Evolutionary conservation across 192 early-diverging fungal species (phyloP), one percentile per base, ranked within the genome.

Genomic region (Gigaspora rosea): DNA sequence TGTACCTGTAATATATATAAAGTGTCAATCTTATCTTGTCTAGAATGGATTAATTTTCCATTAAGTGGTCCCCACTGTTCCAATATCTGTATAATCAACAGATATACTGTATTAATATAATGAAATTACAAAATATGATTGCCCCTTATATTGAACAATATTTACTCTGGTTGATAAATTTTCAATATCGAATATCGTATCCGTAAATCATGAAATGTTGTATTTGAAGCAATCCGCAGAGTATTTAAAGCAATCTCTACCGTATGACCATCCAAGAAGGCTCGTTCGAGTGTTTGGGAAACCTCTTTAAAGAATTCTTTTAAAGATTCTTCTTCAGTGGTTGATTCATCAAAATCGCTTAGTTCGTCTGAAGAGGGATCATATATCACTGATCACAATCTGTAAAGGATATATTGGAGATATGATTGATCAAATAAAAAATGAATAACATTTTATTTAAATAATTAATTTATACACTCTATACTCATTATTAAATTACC

Each of bases 231-330:
- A 89, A 98, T 91, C 57, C 95, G 92, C 63, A 96, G 82, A 6
- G 92, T 92, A 69, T 93, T 96, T 16, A 98, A 84, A 11, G 95
- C 88, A 72, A 90, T 90, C 32, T 93, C 92, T 15, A 93, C 85
- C 8, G 82, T 78, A 79, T 95, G 94, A 58, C 87, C 82, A 65
- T 96, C 94, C 22, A 83, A 85, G n/a, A 96, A 90, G 8, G 95
- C 94, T 13, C 95, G 88, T 47, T 93, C 90, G 61, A 97, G 82
- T 0, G 95, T 96, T 62, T 85, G 86, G 2, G 83, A 75, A 35
- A 94, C 87, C 85, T 92, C 95, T 32, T 86, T 84, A 61, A 91
- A 88, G 84, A 93, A 91, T 47, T 91, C 90, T 57, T 86, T 84
- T 66, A 91, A 88, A 84, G 93, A 90, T 50, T n/a, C n/a, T n/a